Base-by-base conservation (phyloP, 148 eudicot genomes). In the Nyssa sinensis region DNA sequence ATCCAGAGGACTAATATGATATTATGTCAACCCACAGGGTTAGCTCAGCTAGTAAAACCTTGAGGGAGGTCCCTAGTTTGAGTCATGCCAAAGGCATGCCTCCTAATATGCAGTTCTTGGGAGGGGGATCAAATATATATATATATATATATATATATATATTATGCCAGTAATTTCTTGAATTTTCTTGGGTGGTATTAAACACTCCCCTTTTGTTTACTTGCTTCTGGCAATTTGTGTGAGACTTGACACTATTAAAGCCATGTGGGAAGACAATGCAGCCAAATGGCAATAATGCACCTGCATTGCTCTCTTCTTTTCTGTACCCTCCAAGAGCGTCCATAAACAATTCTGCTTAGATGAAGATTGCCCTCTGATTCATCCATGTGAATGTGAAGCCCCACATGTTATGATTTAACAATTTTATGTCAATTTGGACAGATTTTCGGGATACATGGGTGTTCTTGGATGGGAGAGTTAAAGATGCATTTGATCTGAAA, bases 371-470 rank as follows among this genome's bases (percentile, higher is more conserved):
- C 27, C 19, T 3, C 12, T 64, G 6, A 19, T 64, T 12, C 12
- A 4, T 10, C n/a, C n/a, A 29, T 61, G 33, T 41, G 23, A 19
- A 24, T 3, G 25, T 72, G 21, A 39, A 30, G 21, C 5, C 58
- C 16, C 11, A 35, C 24, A 16, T n/a, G n/a, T n/a, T n/a, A 16
- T 57, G 14, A 12, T 31, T 68, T 6, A 58, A 27, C n/a, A 10
- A 30, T 64, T 29, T 29, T 31, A 14, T 64, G 55, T 29, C 41
- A n/a, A 79, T 67, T 62, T 34, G 74, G 67, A 60, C 89, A 94
- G 97, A 92, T 81, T 94, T 89, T 65, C 94, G 81, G 35, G 97
- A 94, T 79, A 92, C 98, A 32, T 94, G 98, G 98, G 74, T 76
- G 44, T 87, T 90, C 83, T 81, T 94, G 88, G 86, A 88, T 68